Evolutionary conservation across 2,329 filamentous ascomycete genomes (phyloP).

Genomic region (Amesomyces nigricolor): DNA sequence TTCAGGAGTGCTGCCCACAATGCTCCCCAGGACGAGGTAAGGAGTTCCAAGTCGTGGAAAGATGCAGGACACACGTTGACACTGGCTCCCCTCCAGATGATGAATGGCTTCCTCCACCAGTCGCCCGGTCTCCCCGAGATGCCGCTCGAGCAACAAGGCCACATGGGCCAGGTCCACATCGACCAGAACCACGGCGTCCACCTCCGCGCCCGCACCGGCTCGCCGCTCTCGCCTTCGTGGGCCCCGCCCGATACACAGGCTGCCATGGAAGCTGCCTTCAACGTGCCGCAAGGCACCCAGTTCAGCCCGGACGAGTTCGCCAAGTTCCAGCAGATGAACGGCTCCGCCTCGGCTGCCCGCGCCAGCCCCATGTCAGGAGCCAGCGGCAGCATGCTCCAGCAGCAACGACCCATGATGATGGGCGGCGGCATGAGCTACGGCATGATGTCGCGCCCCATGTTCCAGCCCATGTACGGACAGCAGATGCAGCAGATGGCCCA

Average conservation of each 20-base stretch:
- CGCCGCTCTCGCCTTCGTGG: conserved; percentile 49
- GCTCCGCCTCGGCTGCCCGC: conserved; percentile 40
- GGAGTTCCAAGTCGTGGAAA: background rate
- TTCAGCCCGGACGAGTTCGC: conserved; percentile 85
- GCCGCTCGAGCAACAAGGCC: conserved; percentile 42
- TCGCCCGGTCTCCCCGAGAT: conserved; percentile 54
- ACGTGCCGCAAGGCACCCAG: conserved; percentile 49
- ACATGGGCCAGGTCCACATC: conserved; percentile 40
- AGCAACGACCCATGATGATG: conserved; percentile 57
- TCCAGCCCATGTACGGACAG: conserved; percentile 38
- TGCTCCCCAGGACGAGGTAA: conserved; percentile 67
- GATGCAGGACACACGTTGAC: background rate
- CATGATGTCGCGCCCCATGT: conserved; percentile 55
- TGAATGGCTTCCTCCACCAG: conserved; percentile 88
- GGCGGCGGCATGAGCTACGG: conserved; percentile 31
- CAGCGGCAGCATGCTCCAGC: conserved; percentile 40
- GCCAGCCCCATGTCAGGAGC: conserved; percentile 54
- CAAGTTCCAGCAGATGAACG: conserved; percentile 71
- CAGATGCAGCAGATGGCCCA: conserved; percentile 36
- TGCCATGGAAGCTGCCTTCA: conserved; percentile 67
- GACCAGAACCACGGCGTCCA: conserved; percentile 45
- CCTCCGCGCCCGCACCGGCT: conserved; percentile 48
- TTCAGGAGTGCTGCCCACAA: conserved; percentile 69
- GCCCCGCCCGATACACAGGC: conserved; percentile 55
- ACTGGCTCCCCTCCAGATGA: conserved; percentile 55